Evolutionary conservation across 2,329 filamentous ascomycete genomes (phyloP).

Genomic region (Chrysoporthe austroafricana): DNA sequence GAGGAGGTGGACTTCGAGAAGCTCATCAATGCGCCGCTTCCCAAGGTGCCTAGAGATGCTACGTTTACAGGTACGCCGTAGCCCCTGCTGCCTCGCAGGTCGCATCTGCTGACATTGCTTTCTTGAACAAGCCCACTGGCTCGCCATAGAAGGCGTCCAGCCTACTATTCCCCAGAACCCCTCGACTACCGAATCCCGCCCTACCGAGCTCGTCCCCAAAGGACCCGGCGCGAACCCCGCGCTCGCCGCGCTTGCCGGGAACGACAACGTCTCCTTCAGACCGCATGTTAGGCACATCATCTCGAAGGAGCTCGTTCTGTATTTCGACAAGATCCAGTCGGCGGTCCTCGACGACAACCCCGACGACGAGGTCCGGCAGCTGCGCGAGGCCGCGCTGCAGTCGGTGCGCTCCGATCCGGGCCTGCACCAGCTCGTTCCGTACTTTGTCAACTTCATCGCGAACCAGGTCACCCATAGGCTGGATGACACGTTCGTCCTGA

Average conservation of each 20-base stretch:
- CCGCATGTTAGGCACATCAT: slow-evolving; percentile 95
- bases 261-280: slow-evolving; percentile 82
- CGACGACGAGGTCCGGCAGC: slow-evolving; percentile 71
- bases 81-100: too few relatives aligned
- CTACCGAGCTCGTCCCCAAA: slow-evolving; percentile 86
- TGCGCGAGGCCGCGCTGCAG: slow-evolving; percentile 82
- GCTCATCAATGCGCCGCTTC: slow-evolving; percentile 92
- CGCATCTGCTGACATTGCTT: background rate
- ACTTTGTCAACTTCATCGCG: slow-evolving; percentile 94
- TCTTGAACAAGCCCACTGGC: slow-evolving; percentile 78
- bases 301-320: slow-evolving; percentile 92
- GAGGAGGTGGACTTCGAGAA: slow-evolving; percentile 99
- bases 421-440: slow-evolving; percentile 92
- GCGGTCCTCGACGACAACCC: slow-evolving; percentile 87
- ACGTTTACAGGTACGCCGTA: slow-evolving; percentile 76
- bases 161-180: slow-evolving; percentile 97
- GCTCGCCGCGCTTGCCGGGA: slow-evolving; percentile 79
- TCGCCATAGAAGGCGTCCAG: slow-evolving; percentile 96
- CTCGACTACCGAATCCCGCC: slow-evolving; percentile 79
- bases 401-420: slow-evolving; percentile 88
- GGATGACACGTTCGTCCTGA: slow-evolving; percentile 85
- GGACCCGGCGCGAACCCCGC: slow-evolving; percentile 86
- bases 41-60: slow-evolving; percentile 91
- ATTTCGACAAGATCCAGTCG: slow-evolving; percentile 92
- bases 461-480: slow-evolving; percentile 95